A percentile compares a stretch with the other conserved stretches of the same genome.
Conservation (phyloP, 106 monocot species). For the Dioscorea dumetorum region DNA sequence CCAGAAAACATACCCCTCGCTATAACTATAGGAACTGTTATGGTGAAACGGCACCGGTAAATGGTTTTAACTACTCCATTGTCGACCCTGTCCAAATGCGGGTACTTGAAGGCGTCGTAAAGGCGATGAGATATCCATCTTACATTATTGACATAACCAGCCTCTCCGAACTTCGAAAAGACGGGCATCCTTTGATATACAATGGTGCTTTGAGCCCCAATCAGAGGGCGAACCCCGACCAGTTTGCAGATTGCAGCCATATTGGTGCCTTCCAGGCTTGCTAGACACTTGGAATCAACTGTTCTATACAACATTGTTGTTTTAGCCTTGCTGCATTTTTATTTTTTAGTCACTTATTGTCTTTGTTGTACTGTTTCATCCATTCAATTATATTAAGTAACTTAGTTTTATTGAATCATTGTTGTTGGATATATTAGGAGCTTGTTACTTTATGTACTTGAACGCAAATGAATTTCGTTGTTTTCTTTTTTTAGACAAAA, state of each 20-base stretch:
- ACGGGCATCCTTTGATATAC: slow-evolving; percentile 81
- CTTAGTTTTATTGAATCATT: too few relatives aligned
- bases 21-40: too few relatives aligned
- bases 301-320: slow-evolving; percentile 70
- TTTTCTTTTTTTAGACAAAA: too few relatives aligned
- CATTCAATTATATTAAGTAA: too few relatives aligned
- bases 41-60: slow-evolving; percentile 38
- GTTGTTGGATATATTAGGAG: too few relatives aligned
- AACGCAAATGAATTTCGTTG: too few relatives aligned
- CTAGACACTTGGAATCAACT: slow-evolving; percentile 90
- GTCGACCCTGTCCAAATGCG: slow-evolving; percentile 40
- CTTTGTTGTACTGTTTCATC: too few relatives aligned
- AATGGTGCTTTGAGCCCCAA: slow-evolving; percentile 57
- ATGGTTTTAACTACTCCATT: slow-evolving; percentile 33
- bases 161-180: slow-evolving; percentile 73
- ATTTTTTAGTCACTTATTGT: not conserved
- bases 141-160: slow-evolving; percentile 61
- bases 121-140: slow-evolving; percentile 42
- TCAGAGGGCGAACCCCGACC: slow-evolving; percentile 65
- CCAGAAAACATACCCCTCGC: too few relatives aligned
- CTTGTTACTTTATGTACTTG: too few relatives aligned
- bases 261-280: slow-evolving; percentile 92
- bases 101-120: slow-evolving; percentile 33
- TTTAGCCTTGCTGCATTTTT: not conserved
- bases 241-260: slow-evolving; percentile 88